Evolutionary conservation across 306 rosid species (phyloP).

Genomic region (Cotoneaster glaucophyllus): DNA sequence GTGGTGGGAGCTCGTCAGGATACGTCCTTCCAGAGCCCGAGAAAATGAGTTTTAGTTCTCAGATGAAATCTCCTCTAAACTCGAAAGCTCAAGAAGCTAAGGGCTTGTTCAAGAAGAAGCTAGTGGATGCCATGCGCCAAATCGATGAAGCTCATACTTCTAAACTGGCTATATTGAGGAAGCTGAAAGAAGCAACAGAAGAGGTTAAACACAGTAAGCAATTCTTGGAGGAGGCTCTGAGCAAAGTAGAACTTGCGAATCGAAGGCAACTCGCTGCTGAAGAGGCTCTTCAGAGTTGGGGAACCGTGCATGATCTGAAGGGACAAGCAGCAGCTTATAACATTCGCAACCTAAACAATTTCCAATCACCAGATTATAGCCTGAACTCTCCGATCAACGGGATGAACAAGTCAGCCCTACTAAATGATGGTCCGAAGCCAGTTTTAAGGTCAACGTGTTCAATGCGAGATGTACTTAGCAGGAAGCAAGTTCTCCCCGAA

Average conservation of each 20-base stretch:
- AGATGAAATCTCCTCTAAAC: slow-evolving; percentile 30
- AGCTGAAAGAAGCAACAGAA: slow-evolving; percentile 73
- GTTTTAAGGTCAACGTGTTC: slow-evolving; percentile 53
- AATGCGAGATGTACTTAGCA: slow-evolving; percentile 81
- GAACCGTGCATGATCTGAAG: slow-evolving; percentile 42
- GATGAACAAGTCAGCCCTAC: slow-evolving; percentile 19
- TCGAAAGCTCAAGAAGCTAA: slow-evolving; percentile 34
- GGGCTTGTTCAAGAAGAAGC: slow-evolving; percentile 43
- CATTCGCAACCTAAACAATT: slow-evolving; percentile 29
- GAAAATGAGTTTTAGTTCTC: slow-evolving; percentile 36
- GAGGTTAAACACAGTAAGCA: slow-evolving; percentile 68
- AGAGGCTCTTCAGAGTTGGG: slow-evolving; percentile 68
- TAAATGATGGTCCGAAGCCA: slow-evolving; percentile 42
- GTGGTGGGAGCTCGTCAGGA: slow-evolving; percentile 30
- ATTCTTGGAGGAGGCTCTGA: slow-evolving; percentile 67
- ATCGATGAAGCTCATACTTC: slow-evolving; percentile 51
- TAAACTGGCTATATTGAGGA: slow-evolving; percentile 42
- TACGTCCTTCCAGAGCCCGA: slow-evolving; percentile 50
- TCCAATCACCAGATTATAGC: slow-evolving; percentile 30
- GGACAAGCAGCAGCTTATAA: slow-evolving; percentile 22
- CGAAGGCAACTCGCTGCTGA: slow-evolving; percentile 64
- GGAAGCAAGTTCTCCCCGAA: slow-evolving; percentile 60
- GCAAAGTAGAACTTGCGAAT: slow-evolving; percentile 69
- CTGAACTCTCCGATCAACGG: slow-evolving; percentile 30
- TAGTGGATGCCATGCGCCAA: slow-evolving; percentile 43